Evolutionary conservation across 179 eudicot species (phyloP), one percentile per base, ranked within the genome.

Genomic region (Silene noctiflora): DNA sequence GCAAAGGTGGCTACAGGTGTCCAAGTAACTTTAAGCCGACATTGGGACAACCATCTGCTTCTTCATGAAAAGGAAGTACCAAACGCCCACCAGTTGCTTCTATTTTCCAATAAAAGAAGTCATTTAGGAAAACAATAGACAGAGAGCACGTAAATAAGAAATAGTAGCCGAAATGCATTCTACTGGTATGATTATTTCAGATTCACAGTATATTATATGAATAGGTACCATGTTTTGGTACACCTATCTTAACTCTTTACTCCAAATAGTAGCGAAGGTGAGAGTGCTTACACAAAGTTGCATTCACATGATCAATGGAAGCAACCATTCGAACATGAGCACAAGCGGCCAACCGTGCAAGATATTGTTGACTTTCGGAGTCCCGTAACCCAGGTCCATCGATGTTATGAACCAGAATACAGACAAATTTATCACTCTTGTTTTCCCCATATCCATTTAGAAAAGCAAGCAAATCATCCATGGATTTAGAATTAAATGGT

Each of bases 371-470:
- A 63, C 85, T 87, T 72, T 94, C 96, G 39, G 94, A 75, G 80
- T 90, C 98, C 74, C 94, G 91, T 84, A 94, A 73, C 60, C 89
- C 96, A 74, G 97, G 96, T 55, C 98, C 98, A 80, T 94, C 98
- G 73, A 94, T 94, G 76, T 92, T 94, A 82, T 94, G 96, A 75
- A 94, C 85, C 33, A 90, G 72, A 58, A 94, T 80, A 85, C 96
- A 89, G 67, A 92, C 81, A 76, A 83, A 83, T 66, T 69, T 84
- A 77, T 84, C 94, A 69, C 74, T 66, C 24, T 77, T 88, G 62
- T 83, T 87, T 74, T 21, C 72, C 46, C 79, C 83, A 56, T 88
- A 78, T 46, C 87, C 96, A 79, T 94, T 87, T 29, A 94, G 87
- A 74, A 94, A 92, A 71, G 87, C 71, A 76, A 92, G 75, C 76